phyloP scores from a whole-genome alignment of 169 alveolate species.

The Plasmodium gallinaceum region DNA sequence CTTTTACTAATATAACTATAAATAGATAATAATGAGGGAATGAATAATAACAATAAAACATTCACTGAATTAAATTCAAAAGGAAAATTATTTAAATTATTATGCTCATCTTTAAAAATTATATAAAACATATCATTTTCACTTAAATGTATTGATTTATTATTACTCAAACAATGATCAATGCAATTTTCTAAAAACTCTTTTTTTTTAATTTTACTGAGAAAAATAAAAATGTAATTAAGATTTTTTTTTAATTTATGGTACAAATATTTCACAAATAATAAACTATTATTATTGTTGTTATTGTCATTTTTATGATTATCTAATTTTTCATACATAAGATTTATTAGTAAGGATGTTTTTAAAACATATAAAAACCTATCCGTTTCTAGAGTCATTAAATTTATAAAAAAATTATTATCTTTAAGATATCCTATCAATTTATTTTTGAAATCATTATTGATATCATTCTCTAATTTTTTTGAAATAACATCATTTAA shows the following conservation, averaged over 20 bases:
- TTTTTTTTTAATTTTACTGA: conserved; percentile 12
- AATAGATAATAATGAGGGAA: conserved; percentile 26
- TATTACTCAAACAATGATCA: conserved; percentile 9
- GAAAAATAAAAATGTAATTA: conserved; percentile 36
- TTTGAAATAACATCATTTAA: not conserved
- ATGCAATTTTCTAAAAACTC: conserved; percentile 25
- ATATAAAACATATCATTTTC: conserved; percentile 7
- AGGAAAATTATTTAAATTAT: not conserved
- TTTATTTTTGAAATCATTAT: not conserved
- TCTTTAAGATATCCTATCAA: not conserved
- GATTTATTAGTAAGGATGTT: not conserved
- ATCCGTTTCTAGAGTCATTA: not conserved
- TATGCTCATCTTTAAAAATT: not conserved
- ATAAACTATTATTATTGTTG: not conserved
- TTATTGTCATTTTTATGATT: not conserved
- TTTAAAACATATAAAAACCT: conserved; percentile 21
- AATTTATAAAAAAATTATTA: not conserved
- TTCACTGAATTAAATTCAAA: not conserved
- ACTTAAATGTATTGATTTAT: not conserved
- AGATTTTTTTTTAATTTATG: conserved; percentile 9
- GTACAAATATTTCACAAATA: conserved; percentile 14
- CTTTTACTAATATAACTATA: conserved; percentile 5
- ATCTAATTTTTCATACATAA: conserved; percentile 16
- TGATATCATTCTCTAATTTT: not conserved
- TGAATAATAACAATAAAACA: conserved; percentile 10